phyloP scores from a whole-genome alignment of 768 basidiomycete species.

The Pulveroboletus frians region DNA sequence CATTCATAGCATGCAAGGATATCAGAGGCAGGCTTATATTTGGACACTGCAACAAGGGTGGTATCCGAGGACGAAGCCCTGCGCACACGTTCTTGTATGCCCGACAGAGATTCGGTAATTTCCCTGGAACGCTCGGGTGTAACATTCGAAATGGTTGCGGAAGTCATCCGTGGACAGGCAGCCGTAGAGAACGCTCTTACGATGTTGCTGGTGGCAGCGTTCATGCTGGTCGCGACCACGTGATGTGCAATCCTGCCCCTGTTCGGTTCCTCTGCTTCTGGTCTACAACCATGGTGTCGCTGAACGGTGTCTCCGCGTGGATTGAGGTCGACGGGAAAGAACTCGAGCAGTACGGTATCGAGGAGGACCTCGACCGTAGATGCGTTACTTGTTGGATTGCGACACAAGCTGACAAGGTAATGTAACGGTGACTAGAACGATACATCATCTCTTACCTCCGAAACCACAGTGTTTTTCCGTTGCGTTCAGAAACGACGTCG shows the following conservation, averaged over 20 bases:
- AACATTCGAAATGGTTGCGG: conserved; percentile 15
- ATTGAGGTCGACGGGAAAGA: conserved; percentile 25
- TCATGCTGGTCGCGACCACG: conserved; percentile 13
- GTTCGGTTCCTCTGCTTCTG: not conserved
- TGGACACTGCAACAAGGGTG: conserved; percentile 86
- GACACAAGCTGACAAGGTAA: conserved; percentile 25
- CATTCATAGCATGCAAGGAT: conserved; percentile 75
- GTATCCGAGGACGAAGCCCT: conserved; percentile 25
- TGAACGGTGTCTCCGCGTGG: conserved; percentile 21
- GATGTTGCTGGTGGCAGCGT: not conserved
- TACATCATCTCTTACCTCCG: not conserved
- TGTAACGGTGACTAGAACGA: not conserved
- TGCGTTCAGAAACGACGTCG: conserved; percentile 12
- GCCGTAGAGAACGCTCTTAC: conserved; percentile 3
- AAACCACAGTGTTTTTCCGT: conserved; percentile 24
- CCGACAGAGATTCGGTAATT: conserved; percentile 47
- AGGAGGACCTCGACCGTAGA: conserved; percentile 10
- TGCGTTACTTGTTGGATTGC: conserved; percentile 29
- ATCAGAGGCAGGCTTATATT: conserved; percentile 86
- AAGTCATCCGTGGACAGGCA: conserved; percentile 16
- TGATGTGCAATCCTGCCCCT: conserved; percentile 4
- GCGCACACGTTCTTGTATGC: conserved; percentile 47
- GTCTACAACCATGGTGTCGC: conserved; percentile 18
- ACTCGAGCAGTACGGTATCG: conserved; percentile 25
- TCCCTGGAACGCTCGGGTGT: conserved; percentile 46